These are phyloP conservation scores for Triangularia verruculosa DNA, from an alignment of 2,329 filamentous ascomycete genomes.

Conservation along the genomic window DNA sequence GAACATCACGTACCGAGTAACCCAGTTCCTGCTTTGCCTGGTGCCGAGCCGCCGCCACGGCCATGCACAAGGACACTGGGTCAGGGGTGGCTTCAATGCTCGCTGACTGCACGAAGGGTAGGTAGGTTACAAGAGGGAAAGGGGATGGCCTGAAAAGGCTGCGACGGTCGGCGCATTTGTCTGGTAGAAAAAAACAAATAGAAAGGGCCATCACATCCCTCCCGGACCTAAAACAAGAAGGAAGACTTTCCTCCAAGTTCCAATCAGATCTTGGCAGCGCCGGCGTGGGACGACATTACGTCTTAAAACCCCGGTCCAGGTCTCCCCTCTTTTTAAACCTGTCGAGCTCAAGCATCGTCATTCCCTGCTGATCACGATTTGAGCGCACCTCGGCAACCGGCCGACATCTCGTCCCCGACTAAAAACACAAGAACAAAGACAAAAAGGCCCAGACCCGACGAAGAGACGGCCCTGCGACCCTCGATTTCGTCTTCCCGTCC, in stretches of 20 bases:
- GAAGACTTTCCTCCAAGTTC: neutral
- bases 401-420: neutral
- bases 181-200: neutral
- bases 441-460: slow-evolving; percentile 1
- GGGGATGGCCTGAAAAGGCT: neutral
- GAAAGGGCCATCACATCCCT: neutral
- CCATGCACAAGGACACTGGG: neutral
- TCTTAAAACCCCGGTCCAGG: slow-evolving; percentile 13
- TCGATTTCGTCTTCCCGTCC: neutral
- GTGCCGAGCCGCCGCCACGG: neutral
- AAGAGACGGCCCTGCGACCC: neutral
- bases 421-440: neutral
- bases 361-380: slow-evolving; percentile 27
- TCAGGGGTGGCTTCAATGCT: neutral
- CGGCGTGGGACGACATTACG: slow-evolving; percentile 21
- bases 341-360: slow-evolving; percentile 22
- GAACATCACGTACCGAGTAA: neutral
- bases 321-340: slow-evolving; percentile 18
- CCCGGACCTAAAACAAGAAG: neutral
- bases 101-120: neutral
- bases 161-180: neutral
- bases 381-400: slow-evolving; percentile 12
- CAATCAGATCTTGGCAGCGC: slow-evolving; percentile 10
- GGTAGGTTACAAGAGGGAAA: neutral
- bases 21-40: neutral